Percentiles rank a stretch among this genome's conserved stretches.
These are phyloP conservation scores for Crithidia brevicula DNA, from an alignment of 208 protist species.

Conservation along the genomic window DNA sequence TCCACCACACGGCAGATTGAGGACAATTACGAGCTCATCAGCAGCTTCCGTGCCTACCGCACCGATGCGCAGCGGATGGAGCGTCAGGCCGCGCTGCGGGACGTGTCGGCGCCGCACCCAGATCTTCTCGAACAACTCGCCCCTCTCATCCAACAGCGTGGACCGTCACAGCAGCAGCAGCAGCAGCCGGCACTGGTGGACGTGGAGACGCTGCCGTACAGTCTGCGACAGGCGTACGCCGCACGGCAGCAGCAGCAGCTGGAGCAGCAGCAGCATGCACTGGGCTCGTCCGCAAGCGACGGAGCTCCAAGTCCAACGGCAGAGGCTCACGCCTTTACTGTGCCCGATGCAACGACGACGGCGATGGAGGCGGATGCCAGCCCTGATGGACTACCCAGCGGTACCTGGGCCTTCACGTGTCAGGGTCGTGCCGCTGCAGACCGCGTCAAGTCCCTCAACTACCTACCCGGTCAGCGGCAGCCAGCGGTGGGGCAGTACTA, in stretches of 20 bases:
- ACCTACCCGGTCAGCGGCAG: conserved; percentile 53
- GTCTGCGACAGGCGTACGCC: conserved; percentile 26
- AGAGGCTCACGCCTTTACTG: conserved; percentile 4
- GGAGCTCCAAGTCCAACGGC: neutral
- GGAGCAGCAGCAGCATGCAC: neutral
- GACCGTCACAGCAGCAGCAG: conserved; percentile 15
- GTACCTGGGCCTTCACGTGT: conserved; percentile 58
- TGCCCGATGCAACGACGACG: neutral
- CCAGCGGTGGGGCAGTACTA: conserved; percentile 79
- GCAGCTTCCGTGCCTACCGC: conserved; percentile 83
- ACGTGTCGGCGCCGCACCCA: conserved; percentile 65
- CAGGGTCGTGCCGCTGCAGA: conserved; percentile 34
- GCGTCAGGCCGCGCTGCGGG: conserved; percentile 41
- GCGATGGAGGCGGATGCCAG: conserved; percentile 6
- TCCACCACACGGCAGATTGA: conserved; percentile 62
- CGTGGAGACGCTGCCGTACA: conserved; percentile 53
- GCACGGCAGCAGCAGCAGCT: neutral
- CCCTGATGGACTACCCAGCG: neutral
- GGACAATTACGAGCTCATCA: conserved; percentile 82
- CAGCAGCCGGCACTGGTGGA: conserved; percentile 56
- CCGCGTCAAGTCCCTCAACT: conserved; percentile 23
- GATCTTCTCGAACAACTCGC: conserved; percentile 67
- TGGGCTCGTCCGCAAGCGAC: too few species aligned
- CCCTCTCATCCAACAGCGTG: conserved; percentile 40
- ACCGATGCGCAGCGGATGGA: conserved; percentile 63